Percentiles rank a stretch among this genome's conserved stretches.
phyloP scores from a whole-genome alignment of 1,284 basidiomycete species.

The Salmacisia buchloeana region DNA sequence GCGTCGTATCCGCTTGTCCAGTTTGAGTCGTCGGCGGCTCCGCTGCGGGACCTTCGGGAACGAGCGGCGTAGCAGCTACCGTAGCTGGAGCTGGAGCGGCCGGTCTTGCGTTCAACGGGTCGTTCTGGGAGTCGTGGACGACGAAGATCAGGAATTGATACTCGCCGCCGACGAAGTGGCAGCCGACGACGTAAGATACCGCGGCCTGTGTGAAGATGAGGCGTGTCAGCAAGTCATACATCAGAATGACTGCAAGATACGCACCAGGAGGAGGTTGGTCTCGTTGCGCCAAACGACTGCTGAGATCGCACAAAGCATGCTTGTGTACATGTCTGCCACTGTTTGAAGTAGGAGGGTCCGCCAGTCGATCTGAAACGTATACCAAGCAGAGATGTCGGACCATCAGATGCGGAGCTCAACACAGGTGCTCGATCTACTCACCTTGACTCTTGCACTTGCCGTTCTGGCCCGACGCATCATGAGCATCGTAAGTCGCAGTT shows the following conservation, averaged over 20 bases:
- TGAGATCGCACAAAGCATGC: background rate
- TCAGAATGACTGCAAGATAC: background rate
- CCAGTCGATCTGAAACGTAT: conserved; percentile 9
- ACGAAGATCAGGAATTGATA: conserved; percentile 6
- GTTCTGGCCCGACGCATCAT: conserved; percentile 1
- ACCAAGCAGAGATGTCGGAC: too few species aligned
- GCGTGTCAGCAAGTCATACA: background rate
- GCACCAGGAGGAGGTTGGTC: background rate
- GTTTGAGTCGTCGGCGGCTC: too few species aligned
- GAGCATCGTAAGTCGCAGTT: background rate
- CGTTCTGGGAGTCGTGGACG: conserved; percentile 4
- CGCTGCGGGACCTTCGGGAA: too few species aligned
- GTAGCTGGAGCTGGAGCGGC: background rate
- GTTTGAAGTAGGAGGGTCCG: background rate
- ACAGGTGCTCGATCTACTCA: background rate
- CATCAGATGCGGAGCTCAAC: background rate
- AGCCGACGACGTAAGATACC: background rate
- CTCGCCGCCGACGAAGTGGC: conserved; percentile 6
- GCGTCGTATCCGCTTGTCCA: too few species aligned
- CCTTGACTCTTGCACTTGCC: conserved; percentile 2
- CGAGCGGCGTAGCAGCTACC: background rate
- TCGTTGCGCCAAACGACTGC: conserved; percentile 4
- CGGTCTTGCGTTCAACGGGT: conserved; percentile 6
- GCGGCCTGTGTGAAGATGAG: background rate
- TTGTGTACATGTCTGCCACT: conserved; percentile 1